A percentile compares a stretch with the other conserved stretches of the same genome.
Conservation (phyloP, 2,329 filamentous ascomycete species). For the Pyrenophora graminea region DNA sequence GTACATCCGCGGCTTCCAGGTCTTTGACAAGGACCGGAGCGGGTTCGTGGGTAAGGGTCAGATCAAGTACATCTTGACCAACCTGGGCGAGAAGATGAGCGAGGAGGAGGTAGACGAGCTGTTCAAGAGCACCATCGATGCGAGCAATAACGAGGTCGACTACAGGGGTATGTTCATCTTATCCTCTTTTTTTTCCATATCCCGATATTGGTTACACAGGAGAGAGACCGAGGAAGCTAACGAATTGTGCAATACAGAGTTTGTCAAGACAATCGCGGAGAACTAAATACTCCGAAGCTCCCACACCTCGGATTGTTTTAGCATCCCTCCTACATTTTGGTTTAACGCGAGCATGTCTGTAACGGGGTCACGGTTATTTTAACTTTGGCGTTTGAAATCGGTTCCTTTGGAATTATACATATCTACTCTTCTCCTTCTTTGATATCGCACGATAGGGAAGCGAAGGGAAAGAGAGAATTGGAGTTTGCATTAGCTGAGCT, state of each 20-base stretch:
- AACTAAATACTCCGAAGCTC: conserved; percentile 30
- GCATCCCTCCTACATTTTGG: neutral
- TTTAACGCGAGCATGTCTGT: conserved; percentile 26
- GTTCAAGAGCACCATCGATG: conserved; percentile 90
- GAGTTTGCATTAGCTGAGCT: neutral
- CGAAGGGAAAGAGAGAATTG: neutral
- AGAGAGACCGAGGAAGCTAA: neutral
- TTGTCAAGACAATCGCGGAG: conserved; percentile 48
- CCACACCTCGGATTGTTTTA: neutral
- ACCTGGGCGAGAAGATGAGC: conserved; percentile 98
- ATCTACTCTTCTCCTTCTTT: conserved; percentile 6
- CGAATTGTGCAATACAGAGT: conserved; percentile 28
- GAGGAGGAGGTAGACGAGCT: conserved; percentile 99
- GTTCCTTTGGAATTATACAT: conserved; percentile 4
- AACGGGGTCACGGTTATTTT: conserved; percentile 26
- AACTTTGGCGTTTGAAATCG: conserved; percentile 33
- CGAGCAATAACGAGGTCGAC: conserved; percentile 94
- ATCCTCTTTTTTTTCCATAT: neutral
- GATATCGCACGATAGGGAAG: conserved; percentile 8
- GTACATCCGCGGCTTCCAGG: conserved; percentile 98
- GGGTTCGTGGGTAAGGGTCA: conserved; percentile 98
- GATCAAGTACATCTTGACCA: conserved; percentile 96
- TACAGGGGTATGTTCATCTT: conserved; percentile 73
- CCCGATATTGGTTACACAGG: neutral
- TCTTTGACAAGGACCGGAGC: conserved; percentile 99